These are phyloP conservation scores for Trichoderma arundinaceum DNA, from an alignment of 2,329 filamentous ascomycete species.

Conservation along the genomic window DNA sequence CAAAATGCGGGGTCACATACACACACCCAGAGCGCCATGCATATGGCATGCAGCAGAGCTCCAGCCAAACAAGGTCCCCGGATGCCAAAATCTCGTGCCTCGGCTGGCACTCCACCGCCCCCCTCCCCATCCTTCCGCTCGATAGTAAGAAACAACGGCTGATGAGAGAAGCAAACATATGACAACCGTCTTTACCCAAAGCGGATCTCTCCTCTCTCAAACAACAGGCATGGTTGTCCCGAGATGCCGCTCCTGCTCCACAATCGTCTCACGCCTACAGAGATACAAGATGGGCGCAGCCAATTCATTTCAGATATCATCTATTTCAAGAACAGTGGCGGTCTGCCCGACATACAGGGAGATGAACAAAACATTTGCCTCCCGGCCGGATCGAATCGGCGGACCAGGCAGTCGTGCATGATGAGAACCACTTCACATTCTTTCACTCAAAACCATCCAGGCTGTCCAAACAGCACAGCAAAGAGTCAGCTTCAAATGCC, in stretches of 20 bases:
- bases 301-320: conserved; percentile 5
- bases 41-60: neutral
- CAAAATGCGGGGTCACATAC: conserved; percentile 9
- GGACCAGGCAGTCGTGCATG: conserved; percentile 10
- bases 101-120: neutral
- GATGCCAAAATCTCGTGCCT: neutral
- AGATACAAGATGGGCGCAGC: neutral
- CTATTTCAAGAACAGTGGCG: conserved; percentile 10
- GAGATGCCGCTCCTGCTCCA: neutral
- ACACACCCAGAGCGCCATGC: neutral
- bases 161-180: too few species aligned
- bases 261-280: neutral
- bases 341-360: conserved; percentile 9
- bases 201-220: neutral
- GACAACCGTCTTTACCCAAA: neutral
- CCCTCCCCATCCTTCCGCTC: neutral
- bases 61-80: neutral
- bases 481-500: conserved; percentile 19
- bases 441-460: neutral
- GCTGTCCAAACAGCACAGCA: neutral
- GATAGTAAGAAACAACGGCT: too few species aligned
- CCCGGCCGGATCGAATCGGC: neutral
- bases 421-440: neutral
- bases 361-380: conserved; percentile 5
- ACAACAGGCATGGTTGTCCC: neutral